Percentiles rank a stretch among this genome's conserved stretches.
These are phyloP conservation scores for Tinospora cordifolia DNA, from an alignment of 164 flowering plant species.

Conservation along the genomic window DNA sequence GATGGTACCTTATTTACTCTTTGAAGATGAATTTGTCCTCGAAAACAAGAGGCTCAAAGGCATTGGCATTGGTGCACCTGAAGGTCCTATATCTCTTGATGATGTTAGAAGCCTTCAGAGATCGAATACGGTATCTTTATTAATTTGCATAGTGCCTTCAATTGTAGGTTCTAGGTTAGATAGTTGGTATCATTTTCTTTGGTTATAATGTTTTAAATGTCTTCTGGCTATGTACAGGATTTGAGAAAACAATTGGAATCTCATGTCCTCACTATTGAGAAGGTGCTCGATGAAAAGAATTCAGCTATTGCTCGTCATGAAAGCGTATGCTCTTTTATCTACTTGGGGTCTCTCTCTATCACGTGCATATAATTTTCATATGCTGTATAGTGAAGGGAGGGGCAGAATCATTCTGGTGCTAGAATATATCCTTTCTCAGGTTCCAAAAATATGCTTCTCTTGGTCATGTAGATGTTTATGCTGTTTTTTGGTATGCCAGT, in stretches of 20 bases:
- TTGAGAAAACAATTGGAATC: constrained; percentile 80
- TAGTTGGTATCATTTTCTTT: background rate
- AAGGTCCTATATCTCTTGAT: constrained; percentile 93
- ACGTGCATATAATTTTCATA: too few relatives aligned
- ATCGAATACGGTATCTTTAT: constrained; percentile 67
- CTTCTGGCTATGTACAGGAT: constrained; percentile 42
- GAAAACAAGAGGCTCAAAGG: constrained; percentile 77
- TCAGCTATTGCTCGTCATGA: constrained; percentile 55
- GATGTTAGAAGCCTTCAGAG: constrained; percentile 92
- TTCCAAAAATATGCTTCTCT: too few relatives aligned
- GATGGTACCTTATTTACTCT: constrained; percentile 11
- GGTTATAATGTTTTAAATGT: background rate
- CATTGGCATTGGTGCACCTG: constrained; percentile 88
- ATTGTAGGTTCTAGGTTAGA: background rate
- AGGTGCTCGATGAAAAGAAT: constrained; percentile 53
- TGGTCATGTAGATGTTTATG: too few relatives aligned
- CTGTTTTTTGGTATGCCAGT: too few relatives aligned
- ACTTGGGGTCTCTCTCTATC: background rate
- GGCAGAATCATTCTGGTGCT: too few relatives aligned
- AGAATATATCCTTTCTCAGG: too few relatives aligned
- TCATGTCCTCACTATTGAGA: constrained; percentile 60
- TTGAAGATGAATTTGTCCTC: constrained; percentile 48
- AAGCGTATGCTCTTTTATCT: constrained; percentile 37
- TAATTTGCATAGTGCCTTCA: background rate
- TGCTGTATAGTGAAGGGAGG: too few relatives aligned